Evolutionary conservation across 208 protist species (phyloP), one percentile per base, ranked within the genome.

Genomic region (Leptomonas seymouri): DNA sequence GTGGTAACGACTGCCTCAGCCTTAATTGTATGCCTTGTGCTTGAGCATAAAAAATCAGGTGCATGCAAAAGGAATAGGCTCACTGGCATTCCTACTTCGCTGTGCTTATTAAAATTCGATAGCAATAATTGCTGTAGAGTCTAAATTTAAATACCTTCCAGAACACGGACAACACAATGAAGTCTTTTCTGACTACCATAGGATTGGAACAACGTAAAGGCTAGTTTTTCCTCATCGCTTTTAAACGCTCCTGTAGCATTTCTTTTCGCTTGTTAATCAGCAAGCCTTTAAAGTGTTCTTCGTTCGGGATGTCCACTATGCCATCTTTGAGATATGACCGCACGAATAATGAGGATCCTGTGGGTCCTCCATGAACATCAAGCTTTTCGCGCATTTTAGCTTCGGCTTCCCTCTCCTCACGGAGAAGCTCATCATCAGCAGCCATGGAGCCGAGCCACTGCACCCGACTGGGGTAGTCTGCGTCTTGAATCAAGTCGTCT

Each of bases 241-340:
- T 74, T 39, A 86, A 49, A 31, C 80, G 77, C 20, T 77, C 70
- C 48, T 84, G 77, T 30, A 92, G 57, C 41, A 25, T 41, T 55
- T 76, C 67, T 53, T 89, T 86, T 20, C 77, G 55, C 45, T 76
- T 67, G 27, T 78, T 44, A 20, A 90, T 46, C 14, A 78, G 41
- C 14, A 77, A 21, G 18, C 64, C 73, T 69, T 78, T 84, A 30
- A 86, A 87, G 7, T 84, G 45, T 8, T 82, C 74, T 64, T 93
- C 88, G 27, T 71, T 70, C 31, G 85, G 88, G 39, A 91, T 44
- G 27, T 39, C 39, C 5, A 91, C 36, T 53, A 80, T 71, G 16
- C 75, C 76, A 30, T 65, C 54, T 36, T 70, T 54, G 16, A 58
- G 31, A 50, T 74, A 87, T 1, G 78, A 81, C 2, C 68, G 44